A percentile compares a stretch with the other conserved stretches of the same genome.
Conservation (phyloP, 2,329 filamentous ascomycete species). For the Ceratocystis smalleyi region DNA sequence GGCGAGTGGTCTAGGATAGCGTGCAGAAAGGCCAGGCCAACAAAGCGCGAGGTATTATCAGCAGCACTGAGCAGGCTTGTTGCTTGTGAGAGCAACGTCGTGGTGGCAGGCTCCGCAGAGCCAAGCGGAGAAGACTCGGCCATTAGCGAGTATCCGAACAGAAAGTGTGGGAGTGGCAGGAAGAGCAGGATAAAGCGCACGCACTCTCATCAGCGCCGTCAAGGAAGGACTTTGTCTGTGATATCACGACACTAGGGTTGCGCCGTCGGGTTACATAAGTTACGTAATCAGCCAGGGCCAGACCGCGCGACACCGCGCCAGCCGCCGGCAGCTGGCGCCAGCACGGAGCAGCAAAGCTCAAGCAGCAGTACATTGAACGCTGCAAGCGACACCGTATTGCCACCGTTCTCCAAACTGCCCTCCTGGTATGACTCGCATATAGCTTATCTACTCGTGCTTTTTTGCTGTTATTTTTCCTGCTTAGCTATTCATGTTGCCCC, state of each 20-base stretch:
- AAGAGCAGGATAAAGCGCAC: too few species aligned
- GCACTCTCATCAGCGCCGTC: too few species aligned
- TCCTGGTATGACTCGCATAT: neutral
- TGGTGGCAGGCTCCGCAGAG: too few species aligned
- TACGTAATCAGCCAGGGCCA: too few species aligned
- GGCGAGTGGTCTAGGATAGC: slow-evolving; percentile 47
- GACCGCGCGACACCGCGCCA: neutral
- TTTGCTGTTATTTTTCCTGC: neutral
- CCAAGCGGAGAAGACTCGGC: too few species aligned
- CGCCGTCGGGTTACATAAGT: neutral
- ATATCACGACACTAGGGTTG: neutral
- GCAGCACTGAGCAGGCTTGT: slow-evolving; percentile 40
- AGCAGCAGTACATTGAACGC: neutral
- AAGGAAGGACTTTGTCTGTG: neutral
- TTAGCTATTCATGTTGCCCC: neutral
- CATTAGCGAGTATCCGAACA: too few species aligned
- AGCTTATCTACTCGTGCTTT: slow-evolving; percentile 18
- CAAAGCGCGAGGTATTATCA: slow-evolving; percentile 53
- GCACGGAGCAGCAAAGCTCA: neutral
- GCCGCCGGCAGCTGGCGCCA: neutral
- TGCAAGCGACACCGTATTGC: slow-evolving; percentile 20
- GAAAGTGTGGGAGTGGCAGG: too few species aligned
- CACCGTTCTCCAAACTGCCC: slow-evolving; percentile 21
- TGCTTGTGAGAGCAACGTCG: slow-evolving; percentile 29
- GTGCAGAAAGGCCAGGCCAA: slow-evolving; percentile 50